Percentiles rank a stretch among this genome's conserved stretches.
These are phyloP conservation scores for Chlorencoelia australis DNA, from an alignment of 2,329 filamentous ascomycete species.

Conservation along the genomic window DNA sequence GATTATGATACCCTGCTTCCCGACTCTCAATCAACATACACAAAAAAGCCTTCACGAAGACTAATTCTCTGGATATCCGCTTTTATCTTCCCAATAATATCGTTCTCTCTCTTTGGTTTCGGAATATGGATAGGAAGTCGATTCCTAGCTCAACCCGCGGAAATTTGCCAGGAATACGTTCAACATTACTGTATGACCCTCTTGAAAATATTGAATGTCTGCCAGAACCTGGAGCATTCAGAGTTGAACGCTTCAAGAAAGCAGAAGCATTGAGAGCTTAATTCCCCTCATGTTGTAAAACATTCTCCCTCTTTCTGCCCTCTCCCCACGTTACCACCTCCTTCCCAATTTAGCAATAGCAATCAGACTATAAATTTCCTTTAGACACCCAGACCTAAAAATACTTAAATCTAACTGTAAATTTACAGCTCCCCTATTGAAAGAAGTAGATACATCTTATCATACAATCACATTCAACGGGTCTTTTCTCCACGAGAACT, in stretches of 20 bases:
- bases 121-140: constrained; percentile 8
- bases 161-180: constrained; percentile 9
- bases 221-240: no score
- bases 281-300: no score
- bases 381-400: background rate
- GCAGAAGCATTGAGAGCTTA: no score
- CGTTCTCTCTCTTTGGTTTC: constrained; percentile 4
- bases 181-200: constrained; percentile 10
- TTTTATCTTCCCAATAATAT: constrained; percentile 6
- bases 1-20: constrained; percentile 6
- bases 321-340: no score
- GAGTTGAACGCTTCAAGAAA: no score
- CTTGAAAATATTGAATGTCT: no score
- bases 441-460: constrained; percentile 34
- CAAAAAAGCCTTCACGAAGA: background rate
- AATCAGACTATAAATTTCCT: no score
- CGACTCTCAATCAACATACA: background rate
- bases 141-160: constrained; percentile 3
- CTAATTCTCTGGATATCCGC: background rate
- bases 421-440: constrained; percentile 27
- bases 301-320: no score
- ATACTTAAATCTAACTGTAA: constrained; percentile 5
- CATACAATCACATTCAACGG: constrained; percentile 38
- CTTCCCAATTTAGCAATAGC: no score
- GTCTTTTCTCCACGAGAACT: constrained; percentile 40